Conservation (phyloP, 2,329 filamentous ascomycete genomes). For the Fusarium sp. region DNA sequence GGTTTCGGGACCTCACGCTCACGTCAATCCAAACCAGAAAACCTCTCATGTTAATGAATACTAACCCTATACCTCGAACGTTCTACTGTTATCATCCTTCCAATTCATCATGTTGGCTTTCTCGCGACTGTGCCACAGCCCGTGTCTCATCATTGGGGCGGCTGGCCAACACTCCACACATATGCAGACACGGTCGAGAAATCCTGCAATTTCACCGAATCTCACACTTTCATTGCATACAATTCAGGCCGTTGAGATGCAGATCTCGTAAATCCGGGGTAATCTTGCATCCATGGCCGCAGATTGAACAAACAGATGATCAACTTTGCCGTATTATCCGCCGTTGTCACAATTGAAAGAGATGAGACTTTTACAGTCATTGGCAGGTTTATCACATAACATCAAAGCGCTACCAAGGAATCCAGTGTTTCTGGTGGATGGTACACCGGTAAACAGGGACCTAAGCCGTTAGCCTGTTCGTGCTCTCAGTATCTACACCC, state of each 20-base stretch:
- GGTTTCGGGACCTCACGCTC: too few species aligned
- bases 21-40: too few species aligned
- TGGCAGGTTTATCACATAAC: neutral
- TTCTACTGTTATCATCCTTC: neutral
- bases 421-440: neutral
- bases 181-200: neutral
- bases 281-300: neutral
- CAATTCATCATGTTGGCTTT: neutral
- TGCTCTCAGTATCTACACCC: neutral
- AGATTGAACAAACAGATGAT: too few species aligned
- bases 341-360: too few species aligned
- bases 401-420: neutral
- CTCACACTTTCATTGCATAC: neutral
- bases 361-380: neutral
- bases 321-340: neutral
- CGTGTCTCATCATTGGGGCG: neutral
- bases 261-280: neutral
- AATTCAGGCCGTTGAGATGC: neutral
- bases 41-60: too few species aligned
- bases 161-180: neutral
- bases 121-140: neutral
- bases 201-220: neutral
- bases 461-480: neutral
- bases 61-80: accelerated
- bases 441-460: too few species aligned